phyloP scores from a whole-genome alignment of 2,329 filamentous ascomycete genomes.

The Trichophyton benhamiae region DNA sequence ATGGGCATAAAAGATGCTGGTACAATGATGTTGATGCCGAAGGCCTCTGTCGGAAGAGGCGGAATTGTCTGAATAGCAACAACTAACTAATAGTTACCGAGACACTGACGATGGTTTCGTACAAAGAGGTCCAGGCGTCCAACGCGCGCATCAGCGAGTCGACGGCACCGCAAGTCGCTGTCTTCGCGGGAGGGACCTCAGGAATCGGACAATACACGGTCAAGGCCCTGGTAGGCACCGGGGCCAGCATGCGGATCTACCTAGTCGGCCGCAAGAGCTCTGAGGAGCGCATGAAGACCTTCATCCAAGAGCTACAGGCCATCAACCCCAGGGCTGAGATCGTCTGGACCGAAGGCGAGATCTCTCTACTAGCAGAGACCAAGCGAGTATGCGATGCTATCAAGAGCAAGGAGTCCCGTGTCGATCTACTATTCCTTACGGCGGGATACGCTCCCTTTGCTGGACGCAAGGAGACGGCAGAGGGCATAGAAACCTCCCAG shows the following conservation, averaged over 20 bases:
- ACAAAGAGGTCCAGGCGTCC: constrained; percentile 26
- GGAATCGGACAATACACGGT: constrained; percentile 37
- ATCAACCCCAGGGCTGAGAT: constrained; percentile 32
- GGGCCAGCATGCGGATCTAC: constrained; percentile 30
- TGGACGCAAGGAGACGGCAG: constrained; percentile 26
- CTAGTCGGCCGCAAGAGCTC: constrained; percentile 31
- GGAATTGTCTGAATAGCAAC: neutral
- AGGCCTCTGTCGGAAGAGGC: neutral
- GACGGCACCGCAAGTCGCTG: constrained; percentile 23
- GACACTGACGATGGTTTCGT: constrained; percentile 24
- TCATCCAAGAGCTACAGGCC: constrained; percentile 27
- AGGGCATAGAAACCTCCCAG: constrained; percentile 34
- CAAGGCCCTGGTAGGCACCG: constrained; percentile 26
- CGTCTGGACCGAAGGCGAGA: constrained; percentile 34
- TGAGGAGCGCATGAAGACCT: constrained; percentile 19
- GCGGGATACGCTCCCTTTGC: constrained; percentile 36
- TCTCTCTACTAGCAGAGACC: constrained; percentile 35
- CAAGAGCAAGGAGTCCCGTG: constrained; percentile 21
- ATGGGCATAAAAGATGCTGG: too few relatives aligned
- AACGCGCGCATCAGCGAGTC: constrained; percentile 31
- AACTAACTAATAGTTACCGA: neutral
- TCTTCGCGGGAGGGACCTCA: constrained; percentile 38
- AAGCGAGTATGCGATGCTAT: constrained; percentile 12
- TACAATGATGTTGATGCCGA: neutral
- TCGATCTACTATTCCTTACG: constrained; percentile 37